Conservation (phyloP, 2,329 filamentous ascomycete genomes). For the Alternaria metachromatica region DNA sequence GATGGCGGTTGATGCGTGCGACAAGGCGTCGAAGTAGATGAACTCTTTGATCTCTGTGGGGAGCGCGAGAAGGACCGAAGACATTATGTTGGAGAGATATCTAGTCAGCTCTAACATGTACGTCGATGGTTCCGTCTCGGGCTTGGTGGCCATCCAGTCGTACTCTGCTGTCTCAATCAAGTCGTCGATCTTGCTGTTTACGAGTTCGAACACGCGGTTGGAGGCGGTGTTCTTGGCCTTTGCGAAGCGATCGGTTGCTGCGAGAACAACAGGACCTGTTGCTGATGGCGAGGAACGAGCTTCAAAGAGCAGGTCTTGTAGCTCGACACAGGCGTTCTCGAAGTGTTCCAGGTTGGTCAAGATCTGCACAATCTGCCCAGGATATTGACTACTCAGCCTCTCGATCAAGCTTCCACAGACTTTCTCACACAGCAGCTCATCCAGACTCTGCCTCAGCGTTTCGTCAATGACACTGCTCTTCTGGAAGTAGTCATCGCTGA, state of each 20-base stretch:
- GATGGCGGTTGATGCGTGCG: constrained; percentile 86
- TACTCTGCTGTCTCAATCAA: constrained; percentile 97
- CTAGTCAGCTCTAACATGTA: constrained; percentile 96
- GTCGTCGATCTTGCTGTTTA: constrained; percentile 98
- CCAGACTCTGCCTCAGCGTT: constrained; percentile 84
- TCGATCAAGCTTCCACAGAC: constrained; percentile 92
- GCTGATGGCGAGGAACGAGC: constrained; percentile 83
- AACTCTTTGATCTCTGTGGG: constrained; percentile 95
- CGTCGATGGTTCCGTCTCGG: constrained; percentile 77
- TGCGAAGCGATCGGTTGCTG: constrained; percentile 84
- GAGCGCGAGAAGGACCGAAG: constrained; percentile 87
- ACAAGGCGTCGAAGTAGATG: constrained; percentile 96
- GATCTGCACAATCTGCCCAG: constrained; percentile 98
- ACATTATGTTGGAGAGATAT: constrained; percentile 96
- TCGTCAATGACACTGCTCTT: constrained; percentile 90
- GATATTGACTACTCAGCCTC: constrained; percentile 86
- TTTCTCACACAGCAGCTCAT: constrained; percentile 89
- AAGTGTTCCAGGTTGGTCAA: constrained; percentile 98
- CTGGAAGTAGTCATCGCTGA: constrained; percentile 94
- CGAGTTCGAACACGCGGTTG: constrained; percentile 96
- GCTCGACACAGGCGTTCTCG: constrained; percentile 86
- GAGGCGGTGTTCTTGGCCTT: constrained; percentile 94
- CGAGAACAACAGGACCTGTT: constrained; percentile 78
- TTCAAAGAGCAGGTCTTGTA: constrained; percentile 84
- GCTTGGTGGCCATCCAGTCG: constrained; percentile 75